These are phyloP conservation scores for Leptographium flavum DNA, from an alignment of 2,329 filamentous ascomycete genomes.

Conservation along the genomic window DNA sequence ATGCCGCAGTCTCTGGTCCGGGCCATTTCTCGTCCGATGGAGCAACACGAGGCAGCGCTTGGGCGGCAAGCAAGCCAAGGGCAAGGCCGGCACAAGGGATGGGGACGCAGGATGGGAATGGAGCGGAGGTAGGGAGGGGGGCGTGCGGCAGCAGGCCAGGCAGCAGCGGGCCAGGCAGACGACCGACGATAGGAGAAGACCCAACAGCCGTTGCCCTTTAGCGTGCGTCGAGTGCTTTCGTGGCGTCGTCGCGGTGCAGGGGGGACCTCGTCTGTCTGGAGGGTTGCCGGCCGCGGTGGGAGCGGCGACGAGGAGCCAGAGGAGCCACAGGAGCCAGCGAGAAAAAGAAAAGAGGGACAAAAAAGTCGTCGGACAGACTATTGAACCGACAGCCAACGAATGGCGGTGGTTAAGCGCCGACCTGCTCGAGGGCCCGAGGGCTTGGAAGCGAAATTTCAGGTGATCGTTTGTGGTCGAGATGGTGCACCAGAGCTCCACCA, in stretches of 20 bases:
- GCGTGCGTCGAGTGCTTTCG: too few species aligned
- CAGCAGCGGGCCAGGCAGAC: too few species aligned
- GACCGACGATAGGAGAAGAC: neutral
- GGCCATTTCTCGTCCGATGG: too few species aligned
- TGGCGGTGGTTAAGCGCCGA: constrained; percentile 10
- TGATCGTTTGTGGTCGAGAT: neutral
- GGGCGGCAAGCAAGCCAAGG: too few species aligned
- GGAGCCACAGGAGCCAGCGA: neutral
- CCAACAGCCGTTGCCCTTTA: neutral
- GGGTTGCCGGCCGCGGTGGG: neutral
- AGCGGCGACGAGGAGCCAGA: neutral
- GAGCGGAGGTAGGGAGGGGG: neutral
- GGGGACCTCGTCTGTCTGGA: too few species aligned
- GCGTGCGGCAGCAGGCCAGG: too few species aligned
- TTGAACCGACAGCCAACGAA: constrained; percentile 10
- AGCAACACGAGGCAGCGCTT: too few species aligned
- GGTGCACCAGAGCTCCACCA: neutral
- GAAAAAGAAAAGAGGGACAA: too few species aligned
- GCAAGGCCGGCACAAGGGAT: neutral
- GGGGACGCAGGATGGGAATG: neutral
- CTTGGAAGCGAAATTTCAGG: constrained; percentile 7
- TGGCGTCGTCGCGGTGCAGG: too few species aligned
- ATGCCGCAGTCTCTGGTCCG: too few species aligned
- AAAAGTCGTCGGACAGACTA: constrained; percentile 3
- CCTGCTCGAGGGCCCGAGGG: constrained; percentile 6